Evolutionary conservation across 176 grass and related monocot species (phyloP).

Genomic region (Cenchrus fungigraminus): DNA sequence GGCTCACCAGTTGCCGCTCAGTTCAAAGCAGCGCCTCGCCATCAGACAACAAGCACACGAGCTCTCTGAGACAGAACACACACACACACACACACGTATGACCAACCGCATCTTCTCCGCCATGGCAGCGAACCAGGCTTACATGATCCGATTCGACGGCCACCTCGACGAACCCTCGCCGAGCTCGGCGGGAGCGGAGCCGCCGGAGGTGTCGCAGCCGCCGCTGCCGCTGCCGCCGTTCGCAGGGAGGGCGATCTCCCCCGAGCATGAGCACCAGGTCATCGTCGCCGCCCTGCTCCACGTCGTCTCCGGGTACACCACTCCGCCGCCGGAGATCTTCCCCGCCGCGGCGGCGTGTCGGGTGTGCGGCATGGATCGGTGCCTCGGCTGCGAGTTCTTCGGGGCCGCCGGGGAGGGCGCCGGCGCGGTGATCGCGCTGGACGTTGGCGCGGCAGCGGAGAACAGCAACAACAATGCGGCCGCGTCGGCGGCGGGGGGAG

Average conservation of each 20-base stretch:
- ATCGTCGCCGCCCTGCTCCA: slow-evolving; percentile 72
- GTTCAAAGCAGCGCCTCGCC: slow-evolving; percentile 32
- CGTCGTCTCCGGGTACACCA: slow-evolving; percentile 74
- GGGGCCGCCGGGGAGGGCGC: not conserved
- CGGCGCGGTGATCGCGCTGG: not conserved
- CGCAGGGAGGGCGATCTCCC: not conserved
- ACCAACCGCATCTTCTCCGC: slow-evolving; percentile 27
- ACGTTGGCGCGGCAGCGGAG: not conserved
- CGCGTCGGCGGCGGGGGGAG: not conserved
- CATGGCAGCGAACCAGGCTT: slow-evolving; percentile 41
- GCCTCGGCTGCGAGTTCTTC: slow-evolving; percentile 81
- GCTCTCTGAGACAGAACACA: not conserved
- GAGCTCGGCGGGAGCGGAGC: slow-evolving; percentile 26
- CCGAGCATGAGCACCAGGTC: slow-evolving; percentile 58
- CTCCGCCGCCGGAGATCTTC: slow-evolving; percentile 46
- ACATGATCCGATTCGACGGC: slow-evolving; percentile 51
- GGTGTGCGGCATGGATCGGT: slow-evolving; percentile 61
- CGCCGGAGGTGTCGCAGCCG: not conserved
- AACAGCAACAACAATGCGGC: not conserved
- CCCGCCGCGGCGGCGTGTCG: slow-evolving; percentile 11
- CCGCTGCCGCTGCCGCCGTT: not conserved
- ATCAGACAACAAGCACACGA: not conserved
- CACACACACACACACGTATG: not conserved
- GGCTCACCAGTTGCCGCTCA: slow-evolving; percentile 41
- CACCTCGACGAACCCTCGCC: slow-evolving; percentile 20